phyloP scores from a whole-genome alignment of 2,329 filamentous ascomycete species.

The Sarocladiaceae sp. region DNA sequence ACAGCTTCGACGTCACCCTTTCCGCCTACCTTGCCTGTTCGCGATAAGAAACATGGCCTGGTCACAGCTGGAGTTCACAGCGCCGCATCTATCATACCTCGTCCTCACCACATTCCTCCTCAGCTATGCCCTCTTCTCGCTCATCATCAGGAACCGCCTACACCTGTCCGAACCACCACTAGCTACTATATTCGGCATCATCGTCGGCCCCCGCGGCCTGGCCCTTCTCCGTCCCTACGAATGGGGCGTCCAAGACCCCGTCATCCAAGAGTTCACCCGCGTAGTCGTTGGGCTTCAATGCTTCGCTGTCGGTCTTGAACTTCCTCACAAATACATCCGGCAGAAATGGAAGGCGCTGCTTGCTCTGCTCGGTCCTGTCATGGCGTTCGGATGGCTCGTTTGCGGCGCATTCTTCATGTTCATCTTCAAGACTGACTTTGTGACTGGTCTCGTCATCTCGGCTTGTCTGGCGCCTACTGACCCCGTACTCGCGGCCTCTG shows the following conservation, averaged over 20 bases:
- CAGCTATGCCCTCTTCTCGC: not conserved
- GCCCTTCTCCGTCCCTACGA: not conserved
- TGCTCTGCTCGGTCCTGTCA: constrained; percentile 50
- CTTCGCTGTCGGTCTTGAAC: constrained; percentile 52
- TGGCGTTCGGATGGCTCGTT: constrained; percentile 53
- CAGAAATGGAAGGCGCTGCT: constrained; percentile 43
- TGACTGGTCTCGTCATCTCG: constrained; percentile 48
- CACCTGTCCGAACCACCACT: not conserved
- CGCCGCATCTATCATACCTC: not conserved
- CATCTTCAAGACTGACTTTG: constrained; percentile 43
- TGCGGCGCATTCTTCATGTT: constrained; percentile 47
- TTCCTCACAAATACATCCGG: constrained; percentile 47
- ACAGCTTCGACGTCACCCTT: no score
- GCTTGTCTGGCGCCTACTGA: constrained; percentile 55
- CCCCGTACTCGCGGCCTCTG: constrained; percentile 54
- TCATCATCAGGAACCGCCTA: not conserved
- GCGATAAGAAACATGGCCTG: no score
- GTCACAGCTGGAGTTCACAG: not conserved
- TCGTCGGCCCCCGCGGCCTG: not conserved
- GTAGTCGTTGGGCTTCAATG: constrained; percentile 55
- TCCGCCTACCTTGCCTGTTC: no score
- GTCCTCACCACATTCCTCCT: not conserved
- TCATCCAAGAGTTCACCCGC: constrained; percentile 46
- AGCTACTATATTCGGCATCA: not conserved
- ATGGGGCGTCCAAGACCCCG: not conserved